These are phyloP conservation scores for Fraxinus nigra DNA, from an alignment of 305 asterid species.

Conservation along the genomic window DNA sequence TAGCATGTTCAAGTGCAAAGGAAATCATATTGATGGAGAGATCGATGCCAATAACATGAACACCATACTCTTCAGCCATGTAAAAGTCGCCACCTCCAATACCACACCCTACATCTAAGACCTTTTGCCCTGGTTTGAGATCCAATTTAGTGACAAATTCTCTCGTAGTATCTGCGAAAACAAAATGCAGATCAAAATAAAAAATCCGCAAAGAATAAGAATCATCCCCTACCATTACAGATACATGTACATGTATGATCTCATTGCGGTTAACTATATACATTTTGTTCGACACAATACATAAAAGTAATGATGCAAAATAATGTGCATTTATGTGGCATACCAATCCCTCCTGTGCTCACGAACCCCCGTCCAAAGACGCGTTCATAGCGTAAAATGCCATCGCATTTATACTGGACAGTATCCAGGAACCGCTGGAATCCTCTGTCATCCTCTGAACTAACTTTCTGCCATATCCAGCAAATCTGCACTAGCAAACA, in stretches of 20 bases:
- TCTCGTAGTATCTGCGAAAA: constrained; percentile 73
- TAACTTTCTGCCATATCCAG: constrained; percentile 91
- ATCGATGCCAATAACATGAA: constrained; percentile 89
- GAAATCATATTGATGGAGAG: constrained; percentile 94
- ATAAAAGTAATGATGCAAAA: not conserved
- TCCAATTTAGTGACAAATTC: constrained; percentile 78
- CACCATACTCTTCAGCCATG: constrained; percentile 90
- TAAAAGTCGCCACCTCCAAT: constrained; percentile 98
- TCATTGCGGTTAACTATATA: not conserved
- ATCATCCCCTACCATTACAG: not conserved
- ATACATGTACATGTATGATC: not conserved
- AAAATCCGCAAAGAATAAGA: not conserved
- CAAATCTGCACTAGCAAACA: constrained; percentile 56
- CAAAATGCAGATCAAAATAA: not conserved
- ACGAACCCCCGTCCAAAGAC: constrained; percentile 93
- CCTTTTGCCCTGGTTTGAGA: constrained; percentile 86
- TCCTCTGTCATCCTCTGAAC: constrained; percentile 69
- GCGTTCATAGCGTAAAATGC: constrained; percentile 89
- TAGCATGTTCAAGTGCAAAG: constrained; percentile 86
- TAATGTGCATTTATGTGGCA: not conserved
- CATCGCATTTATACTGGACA: constrained; percentile 82
- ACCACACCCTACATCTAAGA: constrained; percentile 98
- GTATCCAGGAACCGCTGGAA: constrained; percentile 93
- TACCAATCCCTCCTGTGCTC: constrained; percentile 98
- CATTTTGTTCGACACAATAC: not conserved